Conservation (phyloP, 306 rosid species). For the Trichosanthes truncata region DNA sequence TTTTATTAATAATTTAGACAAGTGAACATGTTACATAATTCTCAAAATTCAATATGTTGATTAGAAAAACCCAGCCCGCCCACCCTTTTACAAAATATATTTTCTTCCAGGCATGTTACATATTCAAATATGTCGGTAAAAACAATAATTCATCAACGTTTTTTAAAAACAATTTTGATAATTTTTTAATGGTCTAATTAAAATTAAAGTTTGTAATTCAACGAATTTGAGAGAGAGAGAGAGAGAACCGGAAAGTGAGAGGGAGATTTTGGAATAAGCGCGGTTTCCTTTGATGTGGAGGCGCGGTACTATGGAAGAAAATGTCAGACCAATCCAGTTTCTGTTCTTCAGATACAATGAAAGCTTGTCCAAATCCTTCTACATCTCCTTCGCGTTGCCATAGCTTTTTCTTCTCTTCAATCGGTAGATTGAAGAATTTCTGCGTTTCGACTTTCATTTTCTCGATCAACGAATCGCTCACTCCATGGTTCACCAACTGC, state of each 20-base stretch:
- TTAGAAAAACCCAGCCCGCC: too few species aligned
- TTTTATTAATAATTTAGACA: too few species aligned
- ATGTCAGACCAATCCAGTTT: slow-evolving; percentile 47
- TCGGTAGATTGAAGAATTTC: slow-evolving; percentile 37
- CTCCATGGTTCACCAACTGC: slow-evolving; percentile 51
- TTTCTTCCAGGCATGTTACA: too few species aligned
- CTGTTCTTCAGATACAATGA: slow-evolving; percentile 31
- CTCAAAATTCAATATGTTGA: too few species aligned
- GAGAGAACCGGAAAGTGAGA: slow-evolving; percentile 29
- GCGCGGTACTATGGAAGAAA: slow-evolving; percentile 29
- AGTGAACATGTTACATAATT: too few species aligned
- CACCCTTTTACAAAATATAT: too few species aligned
- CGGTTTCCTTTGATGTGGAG: slow-evolving; percentile 26
- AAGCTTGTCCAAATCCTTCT: slow-evolving; percentile 64
- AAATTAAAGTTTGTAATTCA: too few species aligned
- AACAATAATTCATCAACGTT: too few species aligned
- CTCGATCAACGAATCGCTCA: slow-evolving; percentile 27
- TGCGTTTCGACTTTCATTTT: slow-evolving; percentile 26
- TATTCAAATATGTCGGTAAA: too few species aligned
- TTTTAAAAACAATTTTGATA: too few species aligned
- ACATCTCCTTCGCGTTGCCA: slow-evolving; percentile 35
- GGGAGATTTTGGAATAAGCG: slow-evolving; percentile 46
- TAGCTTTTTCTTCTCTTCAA: slow-evolving; percentile 37
- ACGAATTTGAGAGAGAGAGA: background rate
- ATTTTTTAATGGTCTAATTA: too few species aligned